Base-by-base conservation (phyloP, 768 basidiomycete species). In the Tulasnella calospora region DNA sequence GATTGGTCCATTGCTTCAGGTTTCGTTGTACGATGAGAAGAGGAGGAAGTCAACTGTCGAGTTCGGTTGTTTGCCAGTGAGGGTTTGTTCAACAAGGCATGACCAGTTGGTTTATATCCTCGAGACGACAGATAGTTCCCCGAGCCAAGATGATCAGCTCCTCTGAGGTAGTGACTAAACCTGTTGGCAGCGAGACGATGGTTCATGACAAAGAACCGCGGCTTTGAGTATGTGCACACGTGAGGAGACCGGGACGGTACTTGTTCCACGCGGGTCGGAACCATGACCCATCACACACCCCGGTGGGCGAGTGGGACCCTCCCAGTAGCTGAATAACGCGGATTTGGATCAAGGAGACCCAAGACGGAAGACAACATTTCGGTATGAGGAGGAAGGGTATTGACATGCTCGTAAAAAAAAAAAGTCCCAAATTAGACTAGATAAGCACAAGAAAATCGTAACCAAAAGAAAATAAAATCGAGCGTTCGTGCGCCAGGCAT, bases 401-500 rank as follows among this genome's bases (percentile, higher is more conserved):
- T 8, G 30, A 7, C 7, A 67, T 35, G 44, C 33, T 67, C 61
- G 61, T 35, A 2, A 40, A 67, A 67, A 4, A n/a, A 67, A 67
- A 67, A 67, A 9, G 61, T 67, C 61, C 30, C 61, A 35, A 19
- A 67, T 67, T 67, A 35, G 17, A 67, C 33, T 30, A 33, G 33
- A 67, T 67, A 35, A 33, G 35, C 61, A 67, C 15, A 67, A 35
- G 27, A 67, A 27, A 61, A 30, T 3, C 21, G 12, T 4, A 27
- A 33, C 9, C 23, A 1, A 35, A 67, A 33, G 30, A 67, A 10
- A n/a, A n/a, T n/a, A n/a, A 27, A 27, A 67, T 67, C 61, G 27
- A 67, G 61, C 61, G 61, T 67, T 67, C 61, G 33, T 67, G 61
- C 61, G 61, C 61, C 61, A 67, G 61, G 61, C 61, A 67, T 67